phyloP scores from a whole-genome alignment of 129 eudicot genomes.

The carrot (Daucus carota) region DNA sequence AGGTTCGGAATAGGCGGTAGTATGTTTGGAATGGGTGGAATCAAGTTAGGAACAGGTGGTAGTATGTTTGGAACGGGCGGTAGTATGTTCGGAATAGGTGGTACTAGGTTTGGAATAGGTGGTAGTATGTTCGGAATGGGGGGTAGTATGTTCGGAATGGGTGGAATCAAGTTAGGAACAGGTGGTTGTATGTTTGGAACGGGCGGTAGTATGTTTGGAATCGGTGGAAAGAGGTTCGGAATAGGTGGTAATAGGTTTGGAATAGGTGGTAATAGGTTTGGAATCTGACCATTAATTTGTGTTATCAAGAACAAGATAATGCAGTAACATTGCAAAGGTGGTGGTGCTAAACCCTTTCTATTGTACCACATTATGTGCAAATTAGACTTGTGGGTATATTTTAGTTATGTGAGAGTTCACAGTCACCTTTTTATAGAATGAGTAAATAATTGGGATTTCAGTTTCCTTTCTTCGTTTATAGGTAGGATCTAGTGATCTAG shows the following conservation, averaged over 20 bases:
- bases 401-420: not conserved
- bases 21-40: too few relatives aligned
- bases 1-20: not conserved
- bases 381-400: not conserved
- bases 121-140: not conserved
- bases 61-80: too few relatives aligned
- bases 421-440: not conserved
- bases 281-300: not conserved
- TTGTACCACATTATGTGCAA: not conserved
- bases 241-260: not conserved
- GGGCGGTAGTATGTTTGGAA: not conserved
- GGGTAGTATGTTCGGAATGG: not conserved
- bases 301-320: not conserved
- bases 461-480: not conserved
- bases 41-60: too few relatives aligned
- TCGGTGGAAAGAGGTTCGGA: too few relatives aligned
- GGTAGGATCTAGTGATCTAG: too few relatives aligned
- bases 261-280: not conserved
- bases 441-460: not conserved
- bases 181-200: not conserved
- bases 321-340: not conserved
- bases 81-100: not conserved
- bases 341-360: not conserved
- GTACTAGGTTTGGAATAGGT: not conserved
- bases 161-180: not conserved